A percentile compares a stretch with the other conserved stretches of the same genome.
These are phyloP conservation scores for Euphorbia tirucalli DNA, from an alignment of 345 rosid genomes.

Conservation along the genomic window DNA sequence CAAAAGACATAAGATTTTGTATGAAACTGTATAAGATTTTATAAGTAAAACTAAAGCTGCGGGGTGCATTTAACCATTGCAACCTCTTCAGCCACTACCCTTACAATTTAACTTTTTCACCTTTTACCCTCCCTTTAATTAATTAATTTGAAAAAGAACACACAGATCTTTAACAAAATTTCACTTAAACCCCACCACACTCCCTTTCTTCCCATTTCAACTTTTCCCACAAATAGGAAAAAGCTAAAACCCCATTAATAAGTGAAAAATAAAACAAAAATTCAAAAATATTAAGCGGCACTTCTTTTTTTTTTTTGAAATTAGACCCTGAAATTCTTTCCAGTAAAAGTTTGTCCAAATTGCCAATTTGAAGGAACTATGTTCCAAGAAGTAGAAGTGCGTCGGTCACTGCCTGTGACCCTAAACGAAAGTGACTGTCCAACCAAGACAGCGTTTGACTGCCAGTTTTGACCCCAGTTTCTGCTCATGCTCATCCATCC, in stretches of 20 bases:
- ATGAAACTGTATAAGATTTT: not conserved
- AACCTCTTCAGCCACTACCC: slow-evolving; percentile 19
- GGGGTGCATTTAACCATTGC: slow-evolving; percentile 19
- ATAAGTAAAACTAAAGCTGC: slow-evolving; percentile 10
- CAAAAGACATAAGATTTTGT: too few species aligned
- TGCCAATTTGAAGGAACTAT: slow-evolving; percentile 64
- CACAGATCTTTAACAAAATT: not conserved
- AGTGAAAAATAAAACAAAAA: not conserved
- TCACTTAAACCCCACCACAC: not conserved
- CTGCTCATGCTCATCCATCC: slow-evolving; percentile 59
- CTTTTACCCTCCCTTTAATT: not conserved
- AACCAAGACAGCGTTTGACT: slow-evolving; percentile 49
- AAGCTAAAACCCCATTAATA: not conserved
- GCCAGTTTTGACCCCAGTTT: slow-evolving; percentile 82
- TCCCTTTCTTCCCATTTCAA: not conserved
- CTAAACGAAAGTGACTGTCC: slow-evolving; percentile 74
- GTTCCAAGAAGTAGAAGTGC: slow-evolving; percentile 74
- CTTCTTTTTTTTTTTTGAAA: not conserved
- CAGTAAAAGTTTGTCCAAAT: slow-evolving; percentile 74
- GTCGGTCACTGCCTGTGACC: slow-evolving; percentile 64
- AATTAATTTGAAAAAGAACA: too few species aligned
- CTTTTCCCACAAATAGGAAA: slow-evolving; percentile 1
- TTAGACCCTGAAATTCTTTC: slow-evolving; percentile 67
- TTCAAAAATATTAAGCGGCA: not conserved
- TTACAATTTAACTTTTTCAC: not conserved